Percentiles rank a stretch among this genome's conserved stretches.
These are phyloP conservation scores for Xylaria nigripes DNA, from an alignment of 495 filamentous ascomycete species.

Conservation along the genomic window DNA sequence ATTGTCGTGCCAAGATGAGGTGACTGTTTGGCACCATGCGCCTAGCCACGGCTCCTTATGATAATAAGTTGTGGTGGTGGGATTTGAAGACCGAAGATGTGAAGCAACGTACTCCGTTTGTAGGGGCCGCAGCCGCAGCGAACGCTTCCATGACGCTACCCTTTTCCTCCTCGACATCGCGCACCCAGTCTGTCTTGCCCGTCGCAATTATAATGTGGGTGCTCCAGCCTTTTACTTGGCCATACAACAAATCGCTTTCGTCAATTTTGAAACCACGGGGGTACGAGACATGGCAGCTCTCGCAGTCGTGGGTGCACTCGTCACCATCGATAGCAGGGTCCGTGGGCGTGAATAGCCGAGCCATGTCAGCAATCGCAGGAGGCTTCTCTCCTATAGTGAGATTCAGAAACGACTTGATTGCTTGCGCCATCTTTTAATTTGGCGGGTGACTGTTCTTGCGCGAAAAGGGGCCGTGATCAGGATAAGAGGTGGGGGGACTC, in stretches of 20 bases:
- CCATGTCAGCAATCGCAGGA: conserved; percentile 54
- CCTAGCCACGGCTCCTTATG: not conserved
- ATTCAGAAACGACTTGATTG: conserved; percentile 34
- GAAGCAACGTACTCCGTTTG: conserved; percentile 61
- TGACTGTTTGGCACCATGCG: not conserved
- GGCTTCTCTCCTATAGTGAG: conserved; percentile 58
- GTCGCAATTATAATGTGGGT: conserved; percentile 90
- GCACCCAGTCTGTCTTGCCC: conserved; percentile 89
- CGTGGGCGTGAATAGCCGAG: conserved; percentile 56
- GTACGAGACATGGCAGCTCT: conserved; percentile 68
- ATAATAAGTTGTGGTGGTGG: not conserved
- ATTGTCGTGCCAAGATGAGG: not conserved
- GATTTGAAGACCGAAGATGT: not conserved
- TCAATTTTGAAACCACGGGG: conserved; percentile 67
- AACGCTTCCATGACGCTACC: conserved; percentile 95
- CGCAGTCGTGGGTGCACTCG: conserved; percentile 85
- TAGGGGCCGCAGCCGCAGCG: conserved; percentile 49
- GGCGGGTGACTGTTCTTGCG: conserved; percentile 6
- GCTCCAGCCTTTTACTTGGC: conserved; percentile 78
- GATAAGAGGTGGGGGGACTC: not conserved
- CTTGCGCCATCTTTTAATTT: conserved; percentile 21
- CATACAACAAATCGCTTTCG: conserved; percentile 71
- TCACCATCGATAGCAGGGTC: conserved; percentile 71
- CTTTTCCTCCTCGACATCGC: conserved; percentile 81
- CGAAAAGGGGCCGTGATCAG: not conserved